Percentiles rank a stretch among this genome's conserved stretches.
Evolutionary conservation across 768 basidiomycete species (phyloP).

Genomic region (Calocybe gangraenosa): DNA sequence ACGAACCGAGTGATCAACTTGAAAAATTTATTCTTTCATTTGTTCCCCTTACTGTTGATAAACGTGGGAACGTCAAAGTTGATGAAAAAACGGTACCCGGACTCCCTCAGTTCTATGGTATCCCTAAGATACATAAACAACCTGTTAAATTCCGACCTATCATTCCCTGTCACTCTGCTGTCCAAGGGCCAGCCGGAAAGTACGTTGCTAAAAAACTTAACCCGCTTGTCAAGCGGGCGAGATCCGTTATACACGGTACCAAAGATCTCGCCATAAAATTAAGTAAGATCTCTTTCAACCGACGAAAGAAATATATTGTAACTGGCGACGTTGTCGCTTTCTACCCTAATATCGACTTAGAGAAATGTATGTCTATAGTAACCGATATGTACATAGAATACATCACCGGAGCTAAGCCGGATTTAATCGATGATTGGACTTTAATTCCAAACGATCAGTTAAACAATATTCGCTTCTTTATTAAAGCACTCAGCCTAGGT

Average conservation of each 20-base stretch:
- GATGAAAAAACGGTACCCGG: too few relatives aligned
- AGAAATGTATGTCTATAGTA: conserved; percentile 18
- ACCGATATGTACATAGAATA: conserved; percentile 14
- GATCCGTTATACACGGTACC: conserved; percentile 24
- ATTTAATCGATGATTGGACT: background rate
- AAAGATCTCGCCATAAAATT: conserved; percentile 30
- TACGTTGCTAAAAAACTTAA: conserved; percentile 27
- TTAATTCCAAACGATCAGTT: background rate
- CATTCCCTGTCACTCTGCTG: conserved; percentile 26
- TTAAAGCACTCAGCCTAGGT: conserved; percentile 11
- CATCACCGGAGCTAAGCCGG: background rate
- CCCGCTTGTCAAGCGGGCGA: conserved; percentile 22
- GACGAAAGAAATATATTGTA: conserved; percentile 18
- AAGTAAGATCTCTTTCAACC: conserved; percentile 11
- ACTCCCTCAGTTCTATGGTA: conserved; percentile 16
- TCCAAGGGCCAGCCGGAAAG: conserved; percentile 25
- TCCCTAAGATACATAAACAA: conserved; percentile 31
- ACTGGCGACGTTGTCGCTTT: conserved; percentile 31
- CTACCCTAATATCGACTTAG: conserved; percentile 24
- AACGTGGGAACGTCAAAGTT: too few relatives aligned
- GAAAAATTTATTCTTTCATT: conserved; percentile 10
- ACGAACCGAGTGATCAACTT: conserved; percentile 9
- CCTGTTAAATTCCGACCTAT: conserved; percentile 26
- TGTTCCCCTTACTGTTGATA: conserved; percentile 1
- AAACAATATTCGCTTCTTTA: conserved; percentile 12